phyloP scores from a whole-genome alignment of 169 alveolate genomes.

The Plasmodium gonderi region DNA sequence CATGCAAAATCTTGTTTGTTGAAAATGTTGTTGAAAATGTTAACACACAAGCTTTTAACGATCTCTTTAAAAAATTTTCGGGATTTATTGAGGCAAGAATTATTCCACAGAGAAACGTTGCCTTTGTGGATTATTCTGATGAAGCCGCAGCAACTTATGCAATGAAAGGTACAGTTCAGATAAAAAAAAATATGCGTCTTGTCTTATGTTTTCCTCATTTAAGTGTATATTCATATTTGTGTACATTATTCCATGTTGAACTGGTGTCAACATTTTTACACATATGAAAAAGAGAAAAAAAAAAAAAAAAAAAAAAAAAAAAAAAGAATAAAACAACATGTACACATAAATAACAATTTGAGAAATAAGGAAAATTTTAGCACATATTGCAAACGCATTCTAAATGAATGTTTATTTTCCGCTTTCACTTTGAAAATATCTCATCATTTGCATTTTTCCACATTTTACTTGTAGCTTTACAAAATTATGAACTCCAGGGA shows the following conservation, averaged over 20 bases:
- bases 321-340: background rate
- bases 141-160: constrained; percentile 85
- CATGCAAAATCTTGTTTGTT: constrained; percentile 83
- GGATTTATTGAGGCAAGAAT: constrained; percentile 87
- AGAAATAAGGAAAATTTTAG: background rate
- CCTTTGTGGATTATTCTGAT: constrained; percentile 86
- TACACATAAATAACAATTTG: background rate
- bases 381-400: background rate
- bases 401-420: background rate
- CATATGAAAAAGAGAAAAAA: background rate
- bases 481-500: constrained; percentile 74
- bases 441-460: background rate
- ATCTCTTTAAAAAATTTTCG: constrained; percentile 78
- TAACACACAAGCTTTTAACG: constrained; percentile 76
- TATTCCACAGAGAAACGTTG: constrained; percentile 85
- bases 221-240: background rate
- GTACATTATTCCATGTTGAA: no score
- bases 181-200: background rate
- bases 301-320: background rate
- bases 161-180: constrained; percentile 75
- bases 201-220: background rate
- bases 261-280: background rate
- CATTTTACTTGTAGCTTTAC: constrained; percentile 54
- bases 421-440: background rate
- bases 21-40: constrained; percentile 87